phyloP scores from a whole-genome alignment of 179 eudicot species.

The Corrigiola litoralis region DNA sequence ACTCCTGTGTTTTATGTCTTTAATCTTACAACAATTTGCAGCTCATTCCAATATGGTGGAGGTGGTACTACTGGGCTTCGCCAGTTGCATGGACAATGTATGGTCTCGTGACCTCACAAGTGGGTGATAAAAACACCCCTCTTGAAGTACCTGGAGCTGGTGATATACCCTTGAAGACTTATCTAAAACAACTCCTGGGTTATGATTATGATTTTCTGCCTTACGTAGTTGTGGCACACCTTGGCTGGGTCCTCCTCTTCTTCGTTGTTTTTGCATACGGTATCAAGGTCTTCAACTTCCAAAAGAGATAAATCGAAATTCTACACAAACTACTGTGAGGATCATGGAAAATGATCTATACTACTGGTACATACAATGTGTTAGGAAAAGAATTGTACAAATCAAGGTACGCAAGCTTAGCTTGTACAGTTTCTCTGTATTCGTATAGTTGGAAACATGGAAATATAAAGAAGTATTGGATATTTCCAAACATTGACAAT shows the following conservation, averaged over 20 bases:
- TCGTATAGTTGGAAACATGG: no score
- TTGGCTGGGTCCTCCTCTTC: slow-evolving; percentile 60
- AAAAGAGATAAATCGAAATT: slow-evolving; percentile 38
- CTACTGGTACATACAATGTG: no score
- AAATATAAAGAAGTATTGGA: no score
- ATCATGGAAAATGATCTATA: no score
- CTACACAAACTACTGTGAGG: no score
- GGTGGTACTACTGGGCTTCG: slow-evolving; percentile 92
- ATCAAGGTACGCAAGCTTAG: no score
- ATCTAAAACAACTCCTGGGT: slow-evolving; percentile 43
- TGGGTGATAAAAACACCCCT: slow-evolving; percentile 43
- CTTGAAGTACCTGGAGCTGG: slow-evolving; percentile 47
- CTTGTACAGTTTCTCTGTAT: no score
- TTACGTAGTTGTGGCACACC: slow-evolving; percentile 49
- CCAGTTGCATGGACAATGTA: slow-evolving; percentile 83
- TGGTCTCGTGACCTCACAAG: slow-evolving; percentile 66
- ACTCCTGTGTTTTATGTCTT: neutral
- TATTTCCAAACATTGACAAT: no score
- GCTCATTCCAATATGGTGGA: slow-evolving; percentile 96
- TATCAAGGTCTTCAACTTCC: slow-evolving; percentile 75
- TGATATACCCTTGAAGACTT: slow-evolving; percentile 33
- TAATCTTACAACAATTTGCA: slow-evolving; percentile 22
- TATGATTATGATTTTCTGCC: slow-evolving; percentile 61
- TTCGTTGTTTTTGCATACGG: slow-evolving; percentile 59
- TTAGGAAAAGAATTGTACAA: no score